Evolutionary conservation across 148 eudicot genomes (phyloP), one percentile per base, ranked within the genome.

Genomic region (Fagopyrum homotropicum): DNA sequence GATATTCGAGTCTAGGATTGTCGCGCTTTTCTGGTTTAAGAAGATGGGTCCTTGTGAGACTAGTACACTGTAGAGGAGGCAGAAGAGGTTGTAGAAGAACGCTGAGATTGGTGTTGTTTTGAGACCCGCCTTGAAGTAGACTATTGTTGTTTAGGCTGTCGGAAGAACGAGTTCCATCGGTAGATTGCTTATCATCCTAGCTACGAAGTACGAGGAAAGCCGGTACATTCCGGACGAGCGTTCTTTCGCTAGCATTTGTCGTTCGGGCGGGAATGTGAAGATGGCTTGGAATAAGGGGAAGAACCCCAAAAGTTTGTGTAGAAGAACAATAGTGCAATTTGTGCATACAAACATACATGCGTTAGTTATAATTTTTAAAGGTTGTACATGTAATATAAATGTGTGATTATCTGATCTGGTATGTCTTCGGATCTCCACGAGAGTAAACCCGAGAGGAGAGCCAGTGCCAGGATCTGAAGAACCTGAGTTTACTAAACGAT

Each of bases 111-210:
- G 51, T 0, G 79, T 48, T 2, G 84, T 78, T 60, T 89, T 87
- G 2, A 93, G 86, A 0, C 93, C 97, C 0, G 91, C 87, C 97
- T 89, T 90, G 86, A 85, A 94, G 63, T 94, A 94, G 4, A 89
- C 82, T 74, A 94, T 86, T 77, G 72, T 72, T n/a, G 81, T 59
- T 47, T 84, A 94, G 5, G 73, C 72, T 0, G 97, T 90, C 48
- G 98, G 98, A 6, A 94, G 98, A 10, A 88, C 84, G 2, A 94
- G 88, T 71, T 83, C 93, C 87, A 94, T 84, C 2, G 98, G 98
- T 0, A 90, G 84, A 74, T 90, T 93, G 12, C 89, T 83, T 0
- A 82, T 72, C 49, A 82, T 81, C 45, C 88, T 73, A 9, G 98
- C 83, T 80, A 90, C 57, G 88, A 85, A 91, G 49, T 86, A 91